Percentiles rank a stretch among this genome's conserved stretches.
Evolutionary conservation across 106 monocot species (phyloP).

Genomic region (Dendrobium nobile): DNA sequence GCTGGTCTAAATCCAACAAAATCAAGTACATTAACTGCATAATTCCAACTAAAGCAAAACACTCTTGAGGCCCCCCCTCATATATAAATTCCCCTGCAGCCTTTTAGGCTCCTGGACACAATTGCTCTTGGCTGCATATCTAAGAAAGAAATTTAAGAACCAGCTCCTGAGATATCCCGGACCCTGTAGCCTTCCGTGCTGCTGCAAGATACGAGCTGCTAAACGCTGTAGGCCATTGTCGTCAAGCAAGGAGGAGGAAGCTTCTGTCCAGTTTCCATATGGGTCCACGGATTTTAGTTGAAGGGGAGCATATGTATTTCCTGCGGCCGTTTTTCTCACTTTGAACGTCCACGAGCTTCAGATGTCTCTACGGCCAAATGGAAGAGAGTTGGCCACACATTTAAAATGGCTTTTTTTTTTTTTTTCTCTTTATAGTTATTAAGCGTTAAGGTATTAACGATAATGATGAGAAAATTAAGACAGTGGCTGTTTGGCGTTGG

Average conservation of each 20-base stretch:
- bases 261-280: background rate
- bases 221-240: background rate
- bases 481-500: no score
- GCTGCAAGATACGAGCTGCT: background rate
- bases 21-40: no score
- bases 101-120: background rate
- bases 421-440: no score
- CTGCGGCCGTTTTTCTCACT: background rate
- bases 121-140: no score
- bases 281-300: background rate
- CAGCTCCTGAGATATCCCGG: background rate
- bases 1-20: no score
- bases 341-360: background rate
- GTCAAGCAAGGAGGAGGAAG: background rate
- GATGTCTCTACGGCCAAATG: background rate
- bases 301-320: background rate
- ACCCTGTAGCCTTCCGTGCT: background rate
- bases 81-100: background rate
- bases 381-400: background rate
- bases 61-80: no score
- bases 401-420: background rate
- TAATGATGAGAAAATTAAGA: no score
- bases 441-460: no score
- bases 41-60: no score
- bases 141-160: no score